These are phyloP conservation scores for Pezicula radicicola DNA, from an alignment of 2,329 filamentous ascomycete species.

Conservation along the genomic window DNA sequence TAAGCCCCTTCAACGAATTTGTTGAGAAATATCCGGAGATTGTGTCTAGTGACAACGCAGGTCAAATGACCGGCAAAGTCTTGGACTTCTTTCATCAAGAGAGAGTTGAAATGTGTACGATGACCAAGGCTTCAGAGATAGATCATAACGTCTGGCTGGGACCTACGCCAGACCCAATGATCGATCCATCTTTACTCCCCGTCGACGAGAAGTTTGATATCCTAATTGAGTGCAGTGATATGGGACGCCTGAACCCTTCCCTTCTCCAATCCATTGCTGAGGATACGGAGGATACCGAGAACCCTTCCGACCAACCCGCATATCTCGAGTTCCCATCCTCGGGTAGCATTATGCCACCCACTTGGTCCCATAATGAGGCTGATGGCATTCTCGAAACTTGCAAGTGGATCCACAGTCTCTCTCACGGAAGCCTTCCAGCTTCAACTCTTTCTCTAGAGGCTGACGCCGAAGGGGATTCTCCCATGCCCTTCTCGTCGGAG, in stretches of 20 bases:
- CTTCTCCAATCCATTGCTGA: conserved; percentile 62
- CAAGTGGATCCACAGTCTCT: conserved; percentile 83
- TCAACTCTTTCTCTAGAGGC: conserved; percentile 8
- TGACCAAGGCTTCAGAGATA: conserved; percentile 89
- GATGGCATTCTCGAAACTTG: conserved; percentile 84
- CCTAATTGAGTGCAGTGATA: conserved; percentile 83
- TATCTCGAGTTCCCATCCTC: conserved; percentile 85
- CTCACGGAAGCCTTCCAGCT: conserved; percentile 56
- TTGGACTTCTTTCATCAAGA: conserved; percentile 91
- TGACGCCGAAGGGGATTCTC: conserved; percentile 52
- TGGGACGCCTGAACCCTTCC: conserved; percentile 72
- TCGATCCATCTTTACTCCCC: conserved; percentile 33
- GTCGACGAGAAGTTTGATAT: conserved; percentile 71
- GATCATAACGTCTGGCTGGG: conserved; percentile 88
- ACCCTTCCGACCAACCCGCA: conserved; percentile 32
- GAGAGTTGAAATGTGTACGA: conserved; percentile 85
- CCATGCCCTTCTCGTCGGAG: conserved; percentile 37
- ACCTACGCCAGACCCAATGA: conserved; percentile 70
- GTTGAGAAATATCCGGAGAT: conserved; percentile 68
- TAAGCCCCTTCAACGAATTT: conserved; percentile 65
- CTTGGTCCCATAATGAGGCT: conserved; percentile 78
- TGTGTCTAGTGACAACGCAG: conserved; percentile 71
- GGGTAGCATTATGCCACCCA: conserved; percentile 84
- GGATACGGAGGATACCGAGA: conserved; percentile 41
- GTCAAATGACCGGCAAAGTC: conserved; percentile 70